Percentiles rank a stretch among this genome's conserved stretches.
phyloP scores from a whole-genome alignment of 495 filamentous ascomycete genomes.

The Penicillium cinerascens region DNA sequence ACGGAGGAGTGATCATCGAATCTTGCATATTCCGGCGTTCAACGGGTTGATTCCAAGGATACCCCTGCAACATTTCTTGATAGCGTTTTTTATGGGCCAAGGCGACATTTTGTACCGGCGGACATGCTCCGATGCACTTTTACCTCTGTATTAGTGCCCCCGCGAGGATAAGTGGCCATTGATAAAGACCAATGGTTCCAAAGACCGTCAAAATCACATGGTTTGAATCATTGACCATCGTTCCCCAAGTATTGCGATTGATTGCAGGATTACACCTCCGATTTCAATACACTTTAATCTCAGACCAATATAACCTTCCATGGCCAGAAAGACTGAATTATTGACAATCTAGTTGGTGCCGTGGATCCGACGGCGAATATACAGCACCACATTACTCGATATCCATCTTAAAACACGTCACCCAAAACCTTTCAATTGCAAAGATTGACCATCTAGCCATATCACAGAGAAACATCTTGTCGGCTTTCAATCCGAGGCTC shows the following conservation, averaged over 20 bases:
- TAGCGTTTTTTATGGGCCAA: neutral
- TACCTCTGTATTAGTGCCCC: neutral
- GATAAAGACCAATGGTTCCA: neutral
- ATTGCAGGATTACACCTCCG: no score
- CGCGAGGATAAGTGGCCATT: neutral
- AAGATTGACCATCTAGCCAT: neutral
- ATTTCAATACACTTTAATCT: no score
- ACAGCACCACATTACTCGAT: neutral
- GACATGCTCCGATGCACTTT: neutral
- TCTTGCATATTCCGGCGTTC: slow-evolving; percentile 8
- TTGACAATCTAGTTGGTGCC: neutral
- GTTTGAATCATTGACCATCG: neutral
- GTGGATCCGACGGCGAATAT: neutral
- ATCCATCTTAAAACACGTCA: slow-evolving; percentile 1
- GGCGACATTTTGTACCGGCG: neutral
- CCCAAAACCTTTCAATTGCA: neutral
- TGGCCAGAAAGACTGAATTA: no score
- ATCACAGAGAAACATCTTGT: neutral
- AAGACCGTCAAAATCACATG: neutral
- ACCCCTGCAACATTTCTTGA: slow-evolving; percentile 1
- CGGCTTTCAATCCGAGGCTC: neutral
- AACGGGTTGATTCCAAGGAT: slow-evolving; percentile 13
- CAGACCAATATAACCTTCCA: no score
- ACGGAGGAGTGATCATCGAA: slow-evolving; percentile 36
- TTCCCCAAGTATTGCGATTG: no score